phyloP scores from a whole-genome alignment of 305 asterid species.

The Fraxinus sp. region DNA sequence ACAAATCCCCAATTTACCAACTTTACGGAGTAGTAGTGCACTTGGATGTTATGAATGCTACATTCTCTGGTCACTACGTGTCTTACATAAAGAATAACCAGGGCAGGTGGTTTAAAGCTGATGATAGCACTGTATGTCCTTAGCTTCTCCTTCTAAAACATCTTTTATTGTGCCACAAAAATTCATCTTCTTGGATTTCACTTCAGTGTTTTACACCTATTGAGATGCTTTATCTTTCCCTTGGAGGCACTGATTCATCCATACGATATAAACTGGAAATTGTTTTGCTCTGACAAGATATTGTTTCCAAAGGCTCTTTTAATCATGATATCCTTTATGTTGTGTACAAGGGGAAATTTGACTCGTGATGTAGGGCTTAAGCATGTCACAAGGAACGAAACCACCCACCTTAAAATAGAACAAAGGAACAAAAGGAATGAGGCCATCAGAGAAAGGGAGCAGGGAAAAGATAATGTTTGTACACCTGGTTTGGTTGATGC shows the following conservation, averaged over 20 bases:
- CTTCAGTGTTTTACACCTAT: background rate
- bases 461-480: background rate
- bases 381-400: background rate
- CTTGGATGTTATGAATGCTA: slow-evolving; percentile 61
- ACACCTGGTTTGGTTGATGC: background rate
- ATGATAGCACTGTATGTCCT: slow-evolving; percentile 62
- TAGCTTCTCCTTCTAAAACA: background rate
- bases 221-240: background rate
- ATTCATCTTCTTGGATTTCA: slow-evolving; percentile 3
- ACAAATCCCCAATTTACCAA: slow-evolving; percentile 73
- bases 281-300: background rate
- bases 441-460: background rate
- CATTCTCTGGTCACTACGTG: slow-evolving; percentile 81
- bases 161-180: slow-evolving; percentile 1
- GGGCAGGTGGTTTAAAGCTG: slow-evolving; percentile 73
- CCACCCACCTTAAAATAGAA: background rate
- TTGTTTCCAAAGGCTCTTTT: background rate
- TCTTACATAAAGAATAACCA: slow-evolving; percentile 65
- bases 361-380: background rate
- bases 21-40: slow-evolving; percentile 86
- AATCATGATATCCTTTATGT: background rate
- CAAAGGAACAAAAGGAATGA: background rate
- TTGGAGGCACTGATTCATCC: background rate
- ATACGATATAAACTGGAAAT: background rate
- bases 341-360: background rate